Conservation (phyloP, 2,329 filamentous ascomycete species). For the Xylaria sp. region DNA sequence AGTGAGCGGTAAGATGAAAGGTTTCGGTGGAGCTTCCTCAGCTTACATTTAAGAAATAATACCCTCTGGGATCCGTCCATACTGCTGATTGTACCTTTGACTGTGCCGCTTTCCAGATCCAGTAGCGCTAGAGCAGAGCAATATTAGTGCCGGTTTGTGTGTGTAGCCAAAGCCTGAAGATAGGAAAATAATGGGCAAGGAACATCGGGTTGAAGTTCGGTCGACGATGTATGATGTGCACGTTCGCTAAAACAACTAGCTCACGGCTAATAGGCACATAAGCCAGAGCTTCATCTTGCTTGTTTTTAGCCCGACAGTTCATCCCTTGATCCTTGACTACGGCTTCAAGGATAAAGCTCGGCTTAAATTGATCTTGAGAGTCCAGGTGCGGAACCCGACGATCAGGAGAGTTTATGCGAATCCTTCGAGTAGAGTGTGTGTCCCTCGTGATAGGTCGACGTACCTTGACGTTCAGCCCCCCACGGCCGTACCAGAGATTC, state of each 20-base stretch:
- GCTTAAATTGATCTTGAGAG: constrained; percentile 17
- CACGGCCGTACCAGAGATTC: constrained; percentile 75
- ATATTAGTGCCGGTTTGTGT: constrained; percentile 36
- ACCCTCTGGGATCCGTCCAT: constrained; percentile 74
- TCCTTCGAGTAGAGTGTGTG: constrained; percentile 5
- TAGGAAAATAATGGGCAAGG: not conserved
- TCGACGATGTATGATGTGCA: constrained; percentile 39
- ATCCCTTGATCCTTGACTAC: constrained; percentile 15
- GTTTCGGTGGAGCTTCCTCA: not conserved
- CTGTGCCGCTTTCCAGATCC: constrained; percentile 77
- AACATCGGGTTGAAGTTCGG: constrained; percentile 20
- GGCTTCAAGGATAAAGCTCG: constrained; percentile 7
- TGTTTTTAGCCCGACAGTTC: not conserved
- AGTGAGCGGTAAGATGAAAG: constrained; percentile 12
- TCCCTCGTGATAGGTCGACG: constrained; percentile 30
- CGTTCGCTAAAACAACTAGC: constrained; percentile 39
- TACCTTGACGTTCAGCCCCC: constrained; percentile 72
- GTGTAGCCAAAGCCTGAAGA: constrained; percentile 8
- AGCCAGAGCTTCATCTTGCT: constrained; percentile 1
- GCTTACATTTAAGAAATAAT: constrained; percentile 75
- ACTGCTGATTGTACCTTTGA: constrained; percentile 68
- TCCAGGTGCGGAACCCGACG: not conserved
- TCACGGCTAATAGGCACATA: constrained; percentile 27
- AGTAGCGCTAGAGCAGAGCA: constrained; percentile 65
- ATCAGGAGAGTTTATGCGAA: constrained; percentile 7